Conservation (phyloP, 2,329 filamentous ascomycete species). For the Sporothrix pallida region DNA sequence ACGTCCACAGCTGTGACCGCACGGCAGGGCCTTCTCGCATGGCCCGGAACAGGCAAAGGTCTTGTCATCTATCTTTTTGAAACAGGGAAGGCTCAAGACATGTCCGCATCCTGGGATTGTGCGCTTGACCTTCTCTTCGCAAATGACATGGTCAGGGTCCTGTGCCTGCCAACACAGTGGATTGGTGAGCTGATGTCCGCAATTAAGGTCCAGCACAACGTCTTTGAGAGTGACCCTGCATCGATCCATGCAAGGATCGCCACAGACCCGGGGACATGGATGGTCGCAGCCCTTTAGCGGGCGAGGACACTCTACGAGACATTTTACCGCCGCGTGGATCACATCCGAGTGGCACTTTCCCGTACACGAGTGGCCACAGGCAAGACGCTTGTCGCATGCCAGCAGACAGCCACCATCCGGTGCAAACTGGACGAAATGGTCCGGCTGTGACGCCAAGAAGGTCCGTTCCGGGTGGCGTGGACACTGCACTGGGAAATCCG, state of each 20-base stretch:
- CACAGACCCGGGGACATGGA: constrained; percentile 51
- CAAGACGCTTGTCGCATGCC: constrained; percentile 55
- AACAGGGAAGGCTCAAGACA: constrained; percentile 56
- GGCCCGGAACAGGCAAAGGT: constrained; percentile 54
- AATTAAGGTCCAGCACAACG: constrained; percentile 49
- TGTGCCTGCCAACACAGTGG: constrained; percentile 52
- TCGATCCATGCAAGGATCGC: constrained; percentile 49
- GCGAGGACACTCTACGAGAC: constrained; percentile 53
- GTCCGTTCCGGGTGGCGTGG: constrained; percentile 62
- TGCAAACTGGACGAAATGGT: constrained; percentile 61
- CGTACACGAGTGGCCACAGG: constrained; percentile 56
- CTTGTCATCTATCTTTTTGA: constrained; percentile 49
- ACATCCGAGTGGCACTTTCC: constrained; percentile 55
- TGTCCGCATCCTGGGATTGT: constrained; percentile 63
- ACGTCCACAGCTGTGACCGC: constrained; percentile 63
- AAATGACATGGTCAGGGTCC: constrained; percentile 54
- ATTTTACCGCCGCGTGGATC: constrained; percentile 55
- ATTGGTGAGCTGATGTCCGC: constrained; percentile 50
- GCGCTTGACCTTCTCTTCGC: constrained; percentile 53
- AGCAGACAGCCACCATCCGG: constrained; percentile 68
- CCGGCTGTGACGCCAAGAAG: constrained; percentile 58
- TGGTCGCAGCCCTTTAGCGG: constrained; percentile 53
- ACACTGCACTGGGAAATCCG: constrained; percentile 60
- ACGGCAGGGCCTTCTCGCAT: constrained; percentile 57
- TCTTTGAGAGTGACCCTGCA: constrained; percentile 47